Evolutionary conservation across 129 eudicot genomes (phyloP).

Genomic region (Flaveria bidentis): DNA sequence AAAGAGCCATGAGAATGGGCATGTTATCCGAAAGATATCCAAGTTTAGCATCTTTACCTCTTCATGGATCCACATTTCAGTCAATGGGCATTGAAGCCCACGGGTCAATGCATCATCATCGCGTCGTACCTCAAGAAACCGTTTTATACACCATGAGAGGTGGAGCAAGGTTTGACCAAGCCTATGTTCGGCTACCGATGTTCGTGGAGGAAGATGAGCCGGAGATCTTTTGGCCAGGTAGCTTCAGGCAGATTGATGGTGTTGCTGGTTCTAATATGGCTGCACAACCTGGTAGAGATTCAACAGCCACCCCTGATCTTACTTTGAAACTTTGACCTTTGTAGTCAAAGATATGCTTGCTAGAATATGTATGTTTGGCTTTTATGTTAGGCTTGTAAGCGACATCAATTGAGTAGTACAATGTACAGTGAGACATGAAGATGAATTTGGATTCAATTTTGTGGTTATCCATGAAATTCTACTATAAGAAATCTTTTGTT

Average conservation of each 20-base stretch:
- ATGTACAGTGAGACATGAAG: slow-evolving; percentile 47
- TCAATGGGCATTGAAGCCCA: slow-evolving; percentile 77
- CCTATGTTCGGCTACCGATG: slow-evolving; percentile 51
- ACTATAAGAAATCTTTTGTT: slow-evolving; percentile 19
- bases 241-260: slow-evolving; percentile 58
- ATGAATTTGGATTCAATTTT: slow-evolving; percentile 33
- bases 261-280: slow-evolving; percentile 27
- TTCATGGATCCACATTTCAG: slow-evolving; percentile 67
- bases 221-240: slow-evolving; percentile 75
- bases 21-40: slow-evolving; percentile 73
- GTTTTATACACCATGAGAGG: slow-evolving; percentile 38
- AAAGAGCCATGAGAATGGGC: slow-evolving; percentile 77
- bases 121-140: slow-evolving; percentile 28
- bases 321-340: slow-evolving; percentile 65
- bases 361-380: slow-evolving; percentile 11
- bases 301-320: slow-evolving; percentile 59
- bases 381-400: slow-evolving; percentile 21
- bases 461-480: slow-evolving; percentile 26
- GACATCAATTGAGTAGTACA: slow-evolving; percentile 25
- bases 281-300: slow-evolving; percentile 45
- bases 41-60: slow-evolving; percentile 81
- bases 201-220: slow-evolving; percentile 60
- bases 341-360: slow-evolving; percentile 1
- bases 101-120: slow-evolving; percentile 54
- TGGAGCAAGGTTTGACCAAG: slow-evolving; percentile 63